Percentiles rank a stretch among this genome's conserved stretches.
These are phyloP conservation scores for Lindgomyces ingoldianus DNA, from an alignment of 495 filamentous ascomycete genomes.

Conservation along the genomic window DNA sequence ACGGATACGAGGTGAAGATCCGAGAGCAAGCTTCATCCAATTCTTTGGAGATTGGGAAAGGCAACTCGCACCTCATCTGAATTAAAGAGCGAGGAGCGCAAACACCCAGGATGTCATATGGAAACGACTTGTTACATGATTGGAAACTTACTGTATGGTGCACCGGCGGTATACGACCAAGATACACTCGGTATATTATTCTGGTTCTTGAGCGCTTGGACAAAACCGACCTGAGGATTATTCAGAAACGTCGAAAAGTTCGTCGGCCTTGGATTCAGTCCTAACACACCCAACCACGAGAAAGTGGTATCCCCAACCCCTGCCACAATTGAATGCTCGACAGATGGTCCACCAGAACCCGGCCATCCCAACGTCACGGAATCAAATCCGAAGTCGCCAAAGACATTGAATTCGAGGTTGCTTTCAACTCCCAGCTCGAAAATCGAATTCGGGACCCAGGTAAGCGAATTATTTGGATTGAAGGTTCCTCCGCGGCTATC, in stretches of 20 bases:
- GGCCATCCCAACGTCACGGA: conserved; percentile 45
- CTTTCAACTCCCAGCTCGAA: conserved; percentile 57
- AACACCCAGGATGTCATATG: neutral
- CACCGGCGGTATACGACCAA: conserved; percentile 59
- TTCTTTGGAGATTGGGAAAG: too few species aligned
- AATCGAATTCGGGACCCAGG: conserved; percentile 57
- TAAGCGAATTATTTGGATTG: conserved; percentile 52
- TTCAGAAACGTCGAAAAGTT: conserved; percentile 45
- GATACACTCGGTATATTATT: conserved; percentile 53
- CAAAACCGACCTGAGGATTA: conserved; percentile 45
- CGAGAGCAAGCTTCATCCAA: neutral
- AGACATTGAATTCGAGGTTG: conserved; percentile 54
- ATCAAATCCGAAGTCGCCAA: conserved; percentile 64
- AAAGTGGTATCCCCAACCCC: conserved; percentile 58
- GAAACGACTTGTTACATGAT: conserved; percentile 11
- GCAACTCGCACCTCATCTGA: too few species aligned
- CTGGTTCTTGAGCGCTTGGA: conserved; percentile 51
- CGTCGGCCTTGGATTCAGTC: conserved; percentile 50
- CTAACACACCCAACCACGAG: conserved; percentile 59
- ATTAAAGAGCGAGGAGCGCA: too few species aligned
- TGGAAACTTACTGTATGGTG: conserved; percentile 45
- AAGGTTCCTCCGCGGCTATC: conserved; percentile 56
- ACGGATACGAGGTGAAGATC: neutral
- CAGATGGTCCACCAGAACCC: conserved; percentile 40
- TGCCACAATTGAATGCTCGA: conserved; percentile 53